phyloP scores from a whole-genome alignment of 768 basidiomycete species.

The Lentinula detonsa region DNA sequence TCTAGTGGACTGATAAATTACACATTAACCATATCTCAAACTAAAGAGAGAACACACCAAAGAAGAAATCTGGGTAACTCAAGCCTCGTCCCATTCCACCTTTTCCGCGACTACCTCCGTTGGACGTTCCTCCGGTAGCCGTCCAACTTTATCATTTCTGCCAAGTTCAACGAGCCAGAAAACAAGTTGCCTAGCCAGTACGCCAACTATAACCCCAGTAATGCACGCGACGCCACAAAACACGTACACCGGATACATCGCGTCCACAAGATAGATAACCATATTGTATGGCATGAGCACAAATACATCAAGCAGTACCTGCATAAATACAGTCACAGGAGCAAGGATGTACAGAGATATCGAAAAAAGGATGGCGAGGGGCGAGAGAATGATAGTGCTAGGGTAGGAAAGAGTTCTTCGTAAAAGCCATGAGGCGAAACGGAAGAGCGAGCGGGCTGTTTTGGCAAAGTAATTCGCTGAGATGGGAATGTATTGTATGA shows the following conservation, averaged over 20 bases:
- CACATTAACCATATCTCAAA: too few species aligned
- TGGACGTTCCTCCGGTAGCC: neutral
- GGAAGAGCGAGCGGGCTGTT: neutral
- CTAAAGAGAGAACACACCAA: neutral
- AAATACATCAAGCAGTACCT: slow-evolving; percentile 34
- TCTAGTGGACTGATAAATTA: too few species aligned
- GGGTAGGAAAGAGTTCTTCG: neutral
- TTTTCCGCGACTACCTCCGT: neutral
- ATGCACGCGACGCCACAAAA: slow-evolving; percentile 53
- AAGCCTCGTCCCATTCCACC: neutral
- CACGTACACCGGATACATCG: slow-evolving; percentile 50
- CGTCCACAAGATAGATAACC: slow-evolving; percentile 29
- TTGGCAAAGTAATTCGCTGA: neutral
- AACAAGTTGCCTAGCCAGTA: slow-evolving; percentile 18
- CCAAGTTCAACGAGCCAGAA: neutral
- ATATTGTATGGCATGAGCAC: slow-evolving; percentile 40
- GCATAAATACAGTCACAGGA: slow-evolving; percentile 37
- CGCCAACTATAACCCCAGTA: slow-evolving; percentile 39
- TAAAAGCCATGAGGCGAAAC: neutral
- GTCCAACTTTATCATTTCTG: neutral
- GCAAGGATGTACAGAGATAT: slow-evolving; percentile 37
- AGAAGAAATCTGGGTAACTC: neutral
- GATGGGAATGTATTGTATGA: neutral
- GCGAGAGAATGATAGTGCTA: neutral
- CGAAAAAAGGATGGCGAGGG: slow-evolving; percentile 19